phyloP scores from a whole-genome alignment of 768 basidiomycete species.

The Daedaleopsis nitida region DNA sequence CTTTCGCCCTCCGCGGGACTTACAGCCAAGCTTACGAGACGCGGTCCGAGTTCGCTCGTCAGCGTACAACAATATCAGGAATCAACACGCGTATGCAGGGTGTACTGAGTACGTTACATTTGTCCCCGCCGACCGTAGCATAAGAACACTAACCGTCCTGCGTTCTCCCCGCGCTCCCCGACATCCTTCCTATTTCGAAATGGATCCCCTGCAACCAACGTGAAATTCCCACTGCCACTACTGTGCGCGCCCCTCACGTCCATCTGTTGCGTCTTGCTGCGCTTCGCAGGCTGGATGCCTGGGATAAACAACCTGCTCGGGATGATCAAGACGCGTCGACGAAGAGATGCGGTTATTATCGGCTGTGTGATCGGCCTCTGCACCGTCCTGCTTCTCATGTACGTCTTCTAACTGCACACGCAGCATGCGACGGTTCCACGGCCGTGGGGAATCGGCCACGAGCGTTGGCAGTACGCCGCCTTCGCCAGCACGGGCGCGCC shows the following conservation, averaged over 20 bases:
- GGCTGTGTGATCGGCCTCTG: conserved; percentile 89
- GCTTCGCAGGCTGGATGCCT: conserved; percentile 75
- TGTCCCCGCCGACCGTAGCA: background rate
- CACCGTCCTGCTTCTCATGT: conserved; percentile 60
- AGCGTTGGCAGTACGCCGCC: background rate
- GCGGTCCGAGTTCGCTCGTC: conserved; percentile 86
- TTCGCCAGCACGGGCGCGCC: background rate
- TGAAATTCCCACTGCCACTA: background rate
- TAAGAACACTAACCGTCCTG: background rate
- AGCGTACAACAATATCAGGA: conserved; percentile 70
- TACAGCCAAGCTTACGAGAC: conserved; percentile 96
- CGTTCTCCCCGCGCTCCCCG: background rate
- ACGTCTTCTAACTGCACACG: conserved; percentile 35
- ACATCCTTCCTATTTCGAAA: background rate
- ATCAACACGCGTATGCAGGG: conserved; percentile 85
- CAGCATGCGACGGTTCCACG: background rate
- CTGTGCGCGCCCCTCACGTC: background rate
- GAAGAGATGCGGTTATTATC: conserved; percentile 88
- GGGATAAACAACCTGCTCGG: conserved; percentile 87
- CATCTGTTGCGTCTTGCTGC: background rate
- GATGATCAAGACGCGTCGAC: conserved; percentile 91
- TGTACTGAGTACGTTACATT: conserved; percentile 71
- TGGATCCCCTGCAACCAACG: background rate
- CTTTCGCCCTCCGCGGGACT: background rate
- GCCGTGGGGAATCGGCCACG: background rate